These are phyloP conservation scores for Pestalotiopsis sp. DNA, from an alignment of 2,329 filamentous ascomycete species.

Conservation along the genomic window DNA sequence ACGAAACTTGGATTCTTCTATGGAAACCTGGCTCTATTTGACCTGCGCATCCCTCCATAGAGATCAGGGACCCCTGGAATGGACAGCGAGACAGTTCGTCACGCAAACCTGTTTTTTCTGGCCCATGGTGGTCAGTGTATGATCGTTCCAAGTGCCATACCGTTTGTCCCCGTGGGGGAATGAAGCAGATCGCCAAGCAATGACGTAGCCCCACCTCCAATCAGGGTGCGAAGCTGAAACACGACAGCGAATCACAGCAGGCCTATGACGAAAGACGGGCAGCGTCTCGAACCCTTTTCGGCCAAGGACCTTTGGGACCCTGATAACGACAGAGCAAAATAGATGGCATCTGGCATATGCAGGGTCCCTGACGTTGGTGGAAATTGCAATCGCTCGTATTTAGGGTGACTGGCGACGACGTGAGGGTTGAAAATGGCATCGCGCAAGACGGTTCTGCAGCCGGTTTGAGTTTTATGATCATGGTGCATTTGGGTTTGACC, in stretches of 20 bases:
- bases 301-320: neutral
- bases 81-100: neutral
- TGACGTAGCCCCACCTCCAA: constrained; percentile 17
- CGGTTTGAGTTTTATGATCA: neutral
- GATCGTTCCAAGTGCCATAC: neutral
- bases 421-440: neutral
- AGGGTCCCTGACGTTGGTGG: constrained; percentile 11
- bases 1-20: neutral
- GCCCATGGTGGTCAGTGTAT: neutral
- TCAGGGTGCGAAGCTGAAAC: constrained; percentile 9
- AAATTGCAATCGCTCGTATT: neutral
- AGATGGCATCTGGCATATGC: constrained; percentile 8
- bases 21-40: constrained; percentile 8
- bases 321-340: neutral
- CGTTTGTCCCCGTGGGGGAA: constrained; percentile 1
- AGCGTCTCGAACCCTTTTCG: neutral
- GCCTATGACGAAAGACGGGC: constrained; percentile 13
- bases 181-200: constrained; percentile 1
- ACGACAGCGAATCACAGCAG: constrained; percentile 12
- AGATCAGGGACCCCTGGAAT: neutral
- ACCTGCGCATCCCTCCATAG: neutral
- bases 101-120: constrained; percentile 17
- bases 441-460: neutral
- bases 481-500: neutral
- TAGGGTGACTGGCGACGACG: neutral